These are phyloP conservation scores for Suhomyces panamericanus DNA, from an alignment of 1,139 yeast species.

Conservation along the genomic window DNA sequence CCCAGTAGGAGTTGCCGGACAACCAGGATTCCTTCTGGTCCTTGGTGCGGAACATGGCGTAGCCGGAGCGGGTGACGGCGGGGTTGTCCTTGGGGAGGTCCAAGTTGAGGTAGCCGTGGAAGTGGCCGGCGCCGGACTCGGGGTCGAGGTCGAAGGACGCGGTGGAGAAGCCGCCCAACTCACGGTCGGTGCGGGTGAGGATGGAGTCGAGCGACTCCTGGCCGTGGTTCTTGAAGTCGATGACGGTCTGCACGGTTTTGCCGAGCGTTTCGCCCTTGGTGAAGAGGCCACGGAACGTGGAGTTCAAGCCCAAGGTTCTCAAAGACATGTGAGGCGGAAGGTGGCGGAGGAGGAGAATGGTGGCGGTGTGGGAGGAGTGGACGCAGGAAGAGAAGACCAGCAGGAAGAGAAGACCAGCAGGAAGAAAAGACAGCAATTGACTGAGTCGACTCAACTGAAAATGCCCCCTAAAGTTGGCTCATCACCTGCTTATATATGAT, in stretches of 20 bases:
- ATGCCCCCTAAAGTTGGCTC: conserved; percentile 1
- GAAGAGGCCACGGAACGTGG: conserved; percentile 40
- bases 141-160: conserved; percentile 51
- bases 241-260: conserved; percentile 41
- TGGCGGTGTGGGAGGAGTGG: background rate
- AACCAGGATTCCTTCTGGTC: conserved; percentile 57
- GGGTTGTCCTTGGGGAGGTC: conserved; percentile 74
- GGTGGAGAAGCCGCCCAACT: conserved; percentile 76
- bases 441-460: background rate
- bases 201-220: conserved; percentile 43
- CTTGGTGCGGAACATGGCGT: conserved; percentile 82
- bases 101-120: conserved; percentile 70
- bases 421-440: too few species aligned
- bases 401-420: background rate
- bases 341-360: background rate
- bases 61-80: conserved; percentile 70
- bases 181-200: conserved; percentile 67
- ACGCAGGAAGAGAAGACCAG: background rate
- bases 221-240: conserved; percentile 57
- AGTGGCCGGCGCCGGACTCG: conserved; percentile 48
- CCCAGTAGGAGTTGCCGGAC: conserved; percentile 53
- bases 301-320: conserved; percentile 44
- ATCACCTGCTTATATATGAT: conserved; percentile 7
- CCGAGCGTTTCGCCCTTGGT: conserved; percentile 32
- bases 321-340: conserved; percentile 34